Evolutionary conservation across 768 basidiomycete genomes (phyloP).

Genomic region (Fomitopsis serialis): DNA sequence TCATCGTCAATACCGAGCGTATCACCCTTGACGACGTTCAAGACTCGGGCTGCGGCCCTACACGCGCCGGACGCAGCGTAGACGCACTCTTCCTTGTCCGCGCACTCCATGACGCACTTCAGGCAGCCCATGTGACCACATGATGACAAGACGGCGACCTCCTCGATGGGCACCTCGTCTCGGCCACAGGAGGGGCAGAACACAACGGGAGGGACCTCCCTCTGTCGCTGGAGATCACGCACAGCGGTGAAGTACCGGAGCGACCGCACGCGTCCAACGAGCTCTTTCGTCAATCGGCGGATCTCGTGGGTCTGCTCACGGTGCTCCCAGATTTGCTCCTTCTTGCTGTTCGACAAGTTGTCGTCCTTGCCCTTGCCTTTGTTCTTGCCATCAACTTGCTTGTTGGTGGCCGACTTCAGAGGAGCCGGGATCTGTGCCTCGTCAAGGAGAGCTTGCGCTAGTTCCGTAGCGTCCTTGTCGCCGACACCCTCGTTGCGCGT

Average conservation of each 20-base stretch:
- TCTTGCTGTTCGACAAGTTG: slow-evolving; percentile 46
- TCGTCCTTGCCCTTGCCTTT: slow-evolving; percentile 45
- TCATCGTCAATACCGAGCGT: slow-evolving; percentile 79
- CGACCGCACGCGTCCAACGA: slow-evolving; percentile 85
- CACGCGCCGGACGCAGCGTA: slow-evolving; percentile 66
- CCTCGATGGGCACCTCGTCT: slow-evolving; percentile 50
- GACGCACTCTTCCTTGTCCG: slow-evolving; percentile 78
- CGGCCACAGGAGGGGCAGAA: slow-evolving; percentile 60
- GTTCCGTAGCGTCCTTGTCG: slow-evolving; percentile 69
- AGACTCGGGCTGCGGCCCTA: slow-evolving; percentile 69
- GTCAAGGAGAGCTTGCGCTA: slow-evolving; percentile 53
- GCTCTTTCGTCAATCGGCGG: slow-evolving; percentile 78
- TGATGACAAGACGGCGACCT: slow-evolving; percentile 82
- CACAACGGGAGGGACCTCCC: slow-evolving; percentile 50
- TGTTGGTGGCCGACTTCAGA: slow-evolving; percentile 11
- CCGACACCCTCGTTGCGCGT: slow-evolving; percentile 67
- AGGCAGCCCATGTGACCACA: slow-evolving; percentile 89
- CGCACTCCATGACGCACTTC: slow-evolving; percentile 64
- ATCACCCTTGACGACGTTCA: slow-evolving; percentile 79
- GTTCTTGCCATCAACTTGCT: slow-evolving; percentile 6
- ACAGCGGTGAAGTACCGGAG: slow-evolving; percentile 90
- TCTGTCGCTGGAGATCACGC: slow-evolving; percentile 79
- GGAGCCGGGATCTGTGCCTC: slow-evolving; percentile 47
- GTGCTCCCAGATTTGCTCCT: slow-evolving; percentile 71
- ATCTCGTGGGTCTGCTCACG: slow-evolving; percentile 86